Conservation (phyloP, 192 early-diverging fungal genomes). For the Umbelopsis isabellina region DNA sequence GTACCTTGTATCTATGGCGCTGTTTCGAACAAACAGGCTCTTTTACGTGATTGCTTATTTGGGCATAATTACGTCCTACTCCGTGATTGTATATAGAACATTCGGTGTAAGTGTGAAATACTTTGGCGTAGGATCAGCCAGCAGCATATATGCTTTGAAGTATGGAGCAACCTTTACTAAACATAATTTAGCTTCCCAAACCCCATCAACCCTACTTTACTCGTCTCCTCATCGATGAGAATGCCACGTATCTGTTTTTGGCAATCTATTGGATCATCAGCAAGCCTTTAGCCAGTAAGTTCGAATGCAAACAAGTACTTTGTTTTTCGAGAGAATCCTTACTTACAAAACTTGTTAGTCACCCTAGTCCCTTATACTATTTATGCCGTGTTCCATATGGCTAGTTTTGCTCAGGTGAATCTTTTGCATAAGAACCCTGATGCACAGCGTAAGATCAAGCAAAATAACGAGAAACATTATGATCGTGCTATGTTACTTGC, state of each 20-base stretch:
- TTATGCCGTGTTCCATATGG: conserved; percentile 36
- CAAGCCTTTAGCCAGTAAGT: conserved; percentile 34
- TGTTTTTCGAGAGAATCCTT: neutral
- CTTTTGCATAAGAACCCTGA: conserved; percentile 14
- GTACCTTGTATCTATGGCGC: conserved; percentile 26
- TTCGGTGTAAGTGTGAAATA: conserved; percentile 27
- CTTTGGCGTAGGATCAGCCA: neutral
- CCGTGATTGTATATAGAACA: conserved; percentile 34
- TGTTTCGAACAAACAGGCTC: conserved; percentile 27
- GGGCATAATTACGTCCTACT: conserved; percentile 24
- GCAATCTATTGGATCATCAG: conserved; percentile 34
- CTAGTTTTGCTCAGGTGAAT: conserved; percentile 18
- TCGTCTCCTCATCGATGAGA: conserved; percentile 36
- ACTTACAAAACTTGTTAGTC: conserved; percentile 20
- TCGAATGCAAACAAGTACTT: too few relatives aligned
- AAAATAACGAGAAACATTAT: conserved; percentile 61
- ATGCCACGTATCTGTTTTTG: conserved; percentile 25
- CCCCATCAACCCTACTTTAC: conserved; percentile 4
- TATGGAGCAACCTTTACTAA: neutral
- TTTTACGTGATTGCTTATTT: conserved; percentile 32
- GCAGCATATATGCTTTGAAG: neutral
- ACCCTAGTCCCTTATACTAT: conserved; percentile 28
- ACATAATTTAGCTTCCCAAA: neutral
- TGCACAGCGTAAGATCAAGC: conserved; percentile 36
- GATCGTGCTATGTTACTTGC: conserved; percentile 59